Base-by-base conservation (phyloP, 345 rosid species). In the Populus ilicifolia region DNA sequence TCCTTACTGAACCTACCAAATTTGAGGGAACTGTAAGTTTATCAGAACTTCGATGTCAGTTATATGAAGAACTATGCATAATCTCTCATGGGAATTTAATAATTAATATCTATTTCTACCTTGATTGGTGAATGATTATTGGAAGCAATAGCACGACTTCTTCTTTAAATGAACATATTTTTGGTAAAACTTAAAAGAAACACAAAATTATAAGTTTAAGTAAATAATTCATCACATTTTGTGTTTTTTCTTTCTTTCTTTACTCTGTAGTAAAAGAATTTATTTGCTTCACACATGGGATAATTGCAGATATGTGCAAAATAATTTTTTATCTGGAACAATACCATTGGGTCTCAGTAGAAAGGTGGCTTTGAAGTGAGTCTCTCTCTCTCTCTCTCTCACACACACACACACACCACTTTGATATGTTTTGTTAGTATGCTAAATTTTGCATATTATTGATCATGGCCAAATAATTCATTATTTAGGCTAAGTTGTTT, bases 11-110 rank as follows among this genome's bases (percentile, higher is more conserved):
- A 88, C 79, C 88, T 96, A 70, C 90, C 95, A 69, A 94, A 86
- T 84, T 86, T 96, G 91, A 89, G 87, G 84, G 97, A 96, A 84
- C 85, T 96, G 99, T 96, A 91, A 92, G 99, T 88, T 80, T n/a
- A 73, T 77, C 80, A 39, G 16, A 81, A 79, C 82, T 71, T 68
- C 72, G 67, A n/a, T n/a, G n/a, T n/a, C n/a, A n/a, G n/a, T n/a
- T n/a, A n/a, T n/a, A n/a, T n/a, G n/a, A n/a, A n/a, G n/a, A n/a
- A n/a, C n/a, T n/a, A n/a, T n/a, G n/a, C n/a, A 75, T 77, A 39
- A 21, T 50, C 50, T 61, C 21, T 41, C 17, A 44, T 73, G 33
- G 67, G 27, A 36, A 46, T 29, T 75, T 43, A 54, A 54, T 54
- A 54, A 21, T 54, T 54, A 71, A 56, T 70, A 70, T 41, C 8